phyloP scores from a whole-genome alignment of 202 grass and related monocot species.

The Brachypodium distachyon region DNA sequence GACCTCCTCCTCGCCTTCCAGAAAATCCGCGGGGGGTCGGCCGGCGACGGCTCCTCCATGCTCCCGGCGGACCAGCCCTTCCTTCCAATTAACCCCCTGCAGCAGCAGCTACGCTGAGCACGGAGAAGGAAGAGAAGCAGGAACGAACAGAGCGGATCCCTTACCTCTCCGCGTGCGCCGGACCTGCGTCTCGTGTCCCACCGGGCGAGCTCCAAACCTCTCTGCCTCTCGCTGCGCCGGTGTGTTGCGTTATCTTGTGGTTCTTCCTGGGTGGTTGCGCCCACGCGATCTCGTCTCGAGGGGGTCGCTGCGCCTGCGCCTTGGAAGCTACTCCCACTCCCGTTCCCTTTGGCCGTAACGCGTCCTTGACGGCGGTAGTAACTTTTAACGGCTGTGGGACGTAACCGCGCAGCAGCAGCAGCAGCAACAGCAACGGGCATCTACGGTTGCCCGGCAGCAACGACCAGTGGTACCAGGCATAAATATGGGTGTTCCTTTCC shows the following conservation, averaged over 20 bases:
- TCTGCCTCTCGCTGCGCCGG: not conserved
- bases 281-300: too few relatives aligned
- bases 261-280: not conserved
- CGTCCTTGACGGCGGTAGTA: not conserved
- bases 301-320: too few relatives aligned
- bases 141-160: too few relatives aligned
- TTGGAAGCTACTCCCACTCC: conserved; percentile 1
- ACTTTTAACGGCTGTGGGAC: not conserved
- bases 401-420: too few relatives aligned
- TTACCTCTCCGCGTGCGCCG: too few relatives aligned
- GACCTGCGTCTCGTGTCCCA: too few relatives aligned
- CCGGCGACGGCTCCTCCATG: conserved; percentile 58
- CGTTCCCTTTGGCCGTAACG: too few relatives aligned
- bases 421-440: too few relatives aligned
- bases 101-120: not conserved
- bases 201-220: not conserved
- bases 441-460: conserved; percentile 7
- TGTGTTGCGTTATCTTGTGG: not conserved
- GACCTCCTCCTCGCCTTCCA: conserved; percentile 88
- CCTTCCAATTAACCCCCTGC: not conserved
- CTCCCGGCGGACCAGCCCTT: not conserved
- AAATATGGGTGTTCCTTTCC: not conserved
- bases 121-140: too few relatives aligned
- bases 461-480: not conserved
- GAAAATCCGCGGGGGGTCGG: conserved; percentile 62